Percentiles rank a stretch among this genome's conserved stretches.
phyloP scores from a whole-genome alignment of 2,329 filamentous ascomycete genomes.

The Fusarium sp. region DNA sequence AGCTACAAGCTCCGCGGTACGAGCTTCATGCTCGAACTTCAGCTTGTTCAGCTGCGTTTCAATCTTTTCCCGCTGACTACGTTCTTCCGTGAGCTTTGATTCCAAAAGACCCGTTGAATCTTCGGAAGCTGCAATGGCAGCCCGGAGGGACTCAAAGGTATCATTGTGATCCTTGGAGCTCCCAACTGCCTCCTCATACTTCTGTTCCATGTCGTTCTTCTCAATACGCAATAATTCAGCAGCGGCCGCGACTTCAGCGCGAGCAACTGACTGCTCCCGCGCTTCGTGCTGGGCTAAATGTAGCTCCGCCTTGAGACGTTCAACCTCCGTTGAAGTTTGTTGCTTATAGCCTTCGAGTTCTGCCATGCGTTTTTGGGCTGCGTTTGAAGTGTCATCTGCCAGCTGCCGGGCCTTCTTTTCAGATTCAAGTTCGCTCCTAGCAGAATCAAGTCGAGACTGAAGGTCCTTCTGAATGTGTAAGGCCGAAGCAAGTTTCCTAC shows the following conservation, averaged over 20 bases:
- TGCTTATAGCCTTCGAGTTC: conserved; percentile 90
- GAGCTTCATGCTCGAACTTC: conserved; percentile 86
- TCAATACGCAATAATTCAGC: conserved; percentile 86
- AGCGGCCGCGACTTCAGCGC: conserved; percentile 82
- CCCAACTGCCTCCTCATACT: conserved; percentile 77
- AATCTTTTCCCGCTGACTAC: conserved; percentile 78
- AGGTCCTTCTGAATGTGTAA: conserved; percentile 85
- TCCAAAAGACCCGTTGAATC: conserved; percentile 85
- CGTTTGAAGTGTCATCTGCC: conserved; percentile 88
- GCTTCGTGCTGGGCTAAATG: conserved; percentile 84
- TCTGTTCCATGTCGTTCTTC: conserved; percentile 81
- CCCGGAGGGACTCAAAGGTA: conserved; percentile 81
- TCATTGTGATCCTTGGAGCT: conserved; percentile 78
- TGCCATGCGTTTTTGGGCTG: conserved; percentile 84
- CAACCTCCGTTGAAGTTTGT: conserved; percentile 86
- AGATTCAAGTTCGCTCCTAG: conserved; percentile 80
- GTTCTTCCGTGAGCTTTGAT: conserved; percentile 86
- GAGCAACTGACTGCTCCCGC: conserved; percentile 84
- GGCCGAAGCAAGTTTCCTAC: conserved; percentile 85
- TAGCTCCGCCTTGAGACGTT: conserved; percentile 87
- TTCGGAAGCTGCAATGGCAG: conserved; percentile 83
- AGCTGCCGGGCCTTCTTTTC: conserved; percentile 86
- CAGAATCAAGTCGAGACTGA: conserved; percentile 79
- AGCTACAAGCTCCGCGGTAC: conserved; percentile 82
- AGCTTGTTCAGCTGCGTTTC: conserved; percentile 84